phyloP scores from a whole-genome alignment of 108 stramenopile genomes.

The Thalassiosira profunda region DNA sequence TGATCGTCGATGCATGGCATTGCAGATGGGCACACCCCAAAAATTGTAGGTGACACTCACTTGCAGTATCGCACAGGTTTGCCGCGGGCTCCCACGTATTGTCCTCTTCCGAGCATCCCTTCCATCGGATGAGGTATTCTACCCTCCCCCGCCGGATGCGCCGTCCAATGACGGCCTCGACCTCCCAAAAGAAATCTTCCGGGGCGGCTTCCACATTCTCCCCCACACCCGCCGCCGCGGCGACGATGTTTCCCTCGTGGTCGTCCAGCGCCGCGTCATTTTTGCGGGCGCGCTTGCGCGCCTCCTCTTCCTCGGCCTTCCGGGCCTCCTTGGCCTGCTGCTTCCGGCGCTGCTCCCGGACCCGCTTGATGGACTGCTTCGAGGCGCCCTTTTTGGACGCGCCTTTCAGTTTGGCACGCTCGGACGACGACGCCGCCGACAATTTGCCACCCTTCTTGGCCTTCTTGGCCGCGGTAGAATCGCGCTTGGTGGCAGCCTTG shows the following conservation, averaged over 20 bases:
- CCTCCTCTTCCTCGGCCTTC: constrained; percentile 20
- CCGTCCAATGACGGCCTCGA: constrained; percentile 39
- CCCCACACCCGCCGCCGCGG: not conserved
- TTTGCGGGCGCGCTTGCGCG: constrained; percentile 4
- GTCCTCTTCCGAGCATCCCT: constrained; percentile 50
- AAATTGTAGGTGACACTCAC: constrained; percentile 18
- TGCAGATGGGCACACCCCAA: constrained; percentile 3
- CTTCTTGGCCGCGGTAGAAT: constrained; percentile 7
- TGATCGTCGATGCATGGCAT: not conserved
- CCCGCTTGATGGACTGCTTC: constrained; percentile 32
- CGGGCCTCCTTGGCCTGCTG: not conserved
- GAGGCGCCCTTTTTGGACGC: not conserved
- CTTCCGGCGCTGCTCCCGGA: constrained; percentile 33
- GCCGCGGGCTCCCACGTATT: constrained; percentile 72
- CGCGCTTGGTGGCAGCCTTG: constrained; percentile 8
- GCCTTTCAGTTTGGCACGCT: not conserved
- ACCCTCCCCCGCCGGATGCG: constrained; percentile 34
- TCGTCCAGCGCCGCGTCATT: constrained; percentile 5
- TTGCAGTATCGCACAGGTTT: constrained; percentile 65
- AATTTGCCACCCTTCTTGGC: not conserved
- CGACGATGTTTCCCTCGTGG: constrained; percentile 19
- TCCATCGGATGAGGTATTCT: constrained; percentile 72
- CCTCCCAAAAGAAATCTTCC: constrained; percentile 52
- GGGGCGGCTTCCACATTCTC: not conserved
- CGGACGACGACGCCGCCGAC: not conserved